These are phyloP conservation scores for Triticum timopheevii DNA, from an alignment of 176 grass and related monocot species.

Conservation along the genomic window DNA sequence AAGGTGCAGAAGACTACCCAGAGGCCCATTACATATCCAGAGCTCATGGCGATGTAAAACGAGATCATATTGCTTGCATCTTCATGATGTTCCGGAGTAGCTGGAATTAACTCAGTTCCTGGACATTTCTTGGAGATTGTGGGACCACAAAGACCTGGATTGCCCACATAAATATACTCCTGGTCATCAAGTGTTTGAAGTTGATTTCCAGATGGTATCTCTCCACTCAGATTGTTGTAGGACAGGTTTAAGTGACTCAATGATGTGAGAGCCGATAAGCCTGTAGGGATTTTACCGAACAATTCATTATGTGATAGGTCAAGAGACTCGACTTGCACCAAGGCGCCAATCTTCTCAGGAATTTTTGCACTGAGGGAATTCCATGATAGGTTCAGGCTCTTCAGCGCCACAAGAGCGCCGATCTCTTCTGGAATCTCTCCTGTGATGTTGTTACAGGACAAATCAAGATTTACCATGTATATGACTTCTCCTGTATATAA, in stretches of 20 bases:
- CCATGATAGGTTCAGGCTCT: constrained; percentile 20
- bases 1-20: neutral
- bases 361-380: neutral
- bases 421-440: constrained; percentile 17
- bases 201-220: too few relatives aligned
- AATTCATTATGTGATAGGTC: constrained; percentile 4
- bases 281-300: neutral
- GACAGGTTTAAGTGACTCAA: too few relatives aligned
- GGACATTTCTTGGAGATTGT: too few relatives aligned
- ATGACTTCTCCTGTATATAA: neutral
- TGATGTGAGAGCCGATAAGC: too few relatives aligned
- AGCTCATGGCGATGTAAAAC: neutral
- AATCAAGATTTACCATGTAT: constrained; percentile 23
- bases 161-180: too few relatives aligned
- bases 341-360: neutral
- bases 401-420: neutral
- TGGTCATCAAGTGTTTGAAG: too few relatives aligned
- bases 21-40: neutral
- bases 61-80: neutral
- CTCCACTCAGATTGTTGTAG: too few relatives aligned
- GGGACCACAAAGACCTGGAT: too few relatives aligned
- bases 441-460: constrained; percentile 22
- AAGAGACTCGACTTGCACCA: neutral
- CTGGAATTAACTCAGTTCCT: too few relatives aligned
- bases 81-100: neutral